phyloP scores from a whole-genome alignment of 305 asterid species.

The Fraxinus albicans region DNA sequence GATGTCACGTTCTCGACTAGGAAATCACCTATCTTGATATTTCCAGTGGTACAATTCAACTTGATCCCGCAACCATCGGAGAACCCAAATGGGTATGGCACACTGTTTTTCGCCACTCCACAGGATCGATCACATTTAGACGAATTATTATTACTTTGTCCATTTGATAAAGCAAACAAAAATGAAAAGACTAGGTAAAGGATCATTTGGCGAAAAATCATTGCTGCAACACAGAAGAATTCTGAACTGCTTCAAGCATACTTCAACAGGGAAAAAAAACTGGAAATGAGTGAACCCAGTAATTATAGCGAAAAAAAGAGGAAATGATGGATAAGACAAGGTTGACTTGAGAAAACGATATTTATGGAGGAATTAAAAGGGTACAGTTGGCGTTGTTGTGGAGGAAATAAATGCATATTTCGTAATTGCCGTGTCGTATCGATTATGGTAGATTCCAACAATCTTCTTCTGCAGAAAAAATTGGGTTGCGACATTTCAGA shows the following conservation, averaged over 20 bases:
- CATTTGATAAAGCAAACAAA: constrained; percentile 20
- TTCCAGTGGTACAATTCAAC: constrained; percentile 39
- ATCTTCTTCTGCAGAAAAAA: constrained; percentile 6
- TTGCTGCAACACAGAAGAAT: constrained; percentile 12
- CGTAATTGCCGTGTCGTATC: constrained; percentile 21
- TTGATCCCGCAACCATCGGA: constrained; percentile 48
- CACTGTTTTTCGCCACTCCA: constrained; percentile 18
- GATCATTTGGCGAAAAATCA: constrained; percentile 30
- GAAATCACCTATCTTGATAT: constrained; percentile 38
- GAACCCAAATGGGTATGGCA: constrained; percentile 78
- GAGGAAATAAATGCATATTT: constrained; percentile 31
- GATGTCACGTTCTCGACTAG: constrained; percentile 49
- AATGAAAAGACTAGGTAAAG: constrained; percentile 8
- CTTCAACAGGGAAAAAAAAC: background rate
- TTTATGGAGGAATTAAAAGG: constrained; percentile 39
- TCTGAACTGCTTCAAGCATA: constrained; percentile 15
- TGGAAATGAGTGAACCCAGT: constrained; percentile 9
- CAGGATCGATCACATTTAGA: constrained; percentile 31
- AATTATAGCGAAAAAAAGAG: background rate
- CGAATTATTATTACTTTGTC: constrained; percentile 15
- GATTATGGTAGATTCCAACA: constrained; percentile 7
- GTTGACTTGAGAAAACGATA: constrained; percentile 36
- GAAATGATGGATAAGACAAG: background rate
- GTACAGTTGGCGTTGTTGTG: constrained; percentile 47
- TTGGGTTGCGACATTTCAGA: constrained; percentile 5